Base-by-base conservation (phyloP, 2,329 filamentous ascomycete genomes). In the Aspergillus calidoustus region DNA sequence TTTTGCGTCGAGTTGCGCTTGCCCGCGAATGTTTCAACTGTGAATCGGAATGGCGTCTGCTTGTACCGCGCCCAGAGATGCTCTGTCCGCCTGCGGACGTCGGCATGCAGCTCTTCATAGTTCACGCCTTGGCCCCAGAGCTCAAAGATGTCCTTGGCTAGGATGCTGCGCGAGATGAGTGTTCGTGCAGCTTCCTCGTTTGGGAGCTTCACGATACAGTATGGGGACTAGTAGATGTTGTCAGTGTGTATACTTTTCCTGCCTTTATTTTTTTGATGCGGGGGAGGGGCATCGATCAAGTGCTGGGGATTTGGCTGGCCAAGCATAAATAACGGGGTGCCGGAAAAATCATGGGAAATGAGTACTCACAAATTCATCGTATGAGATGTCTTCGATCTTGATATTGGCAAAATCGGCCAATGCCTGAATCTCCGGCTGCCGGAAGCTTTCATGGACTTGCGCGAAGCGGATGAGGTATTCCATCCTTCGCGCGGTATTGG, bases 401-500 rank as follows among this genome's bases (percentile, higher is more conserved):
- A 95, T 81, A 9, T 83, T 83, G 59, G 88, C 85, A 5, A 94
- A 75, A 9, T 87, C 80, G 4, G 92, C 93, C 22, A 99, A 82
- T 25, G 95, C 89, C 71, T 94, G 82, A 15, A 97, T 85, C 77
- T 99, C 95, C 3, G 93, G 87, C 59, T 88, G 83, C 44, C 94
- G 90, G 75, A 99, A 99, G n/a, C 87, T 90, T 80, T 97, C 92
- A 76, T 98, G 93, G 61, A 86, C 83, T 77, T 98, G 95, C 49
- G 89, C 90, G 74, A 98, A 93, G 70, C 94, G 91, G 66, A 99
- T 88, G 63, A 99, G 84, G 73, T 91, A 98, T 64, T 96, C 87
- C 87, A 85, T 86, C 53, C 34, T 59, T 48, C 41, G 41, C 34
- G 41, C 30, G 28, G 13, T 54, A 53, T 47, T 51, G 34, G 8